Evolutionary conservation across 495 filamentous ascomycete genomes (phyloP).

Genomic region (Annulohypoxylon bovei): DNA sequence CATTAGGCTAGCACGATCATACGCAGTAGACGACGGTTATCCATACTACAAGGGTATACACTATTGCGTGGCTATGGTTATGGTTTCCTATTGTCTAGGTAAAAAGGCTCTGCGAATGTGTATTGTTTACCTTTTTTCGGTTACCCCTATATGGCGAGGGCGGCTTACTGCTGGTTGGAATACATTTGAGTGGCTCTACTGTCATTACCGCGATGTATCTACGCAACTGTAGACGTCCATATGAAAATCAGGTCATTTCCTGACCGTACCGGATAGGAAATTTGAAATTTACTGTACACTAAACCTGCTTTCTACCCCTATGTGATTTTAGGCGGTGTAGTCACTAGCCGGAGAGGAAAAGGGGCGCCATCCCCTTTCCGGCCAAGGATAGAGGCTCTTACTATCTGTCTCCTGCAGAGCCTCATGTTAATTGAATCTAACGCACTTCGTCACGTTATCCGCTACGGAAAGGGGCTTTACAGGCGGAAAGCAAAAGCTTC

Average conservation of each 20-base stretch:
- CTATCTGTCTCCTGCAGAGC: neutral
- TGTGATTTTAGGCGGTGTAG: neutral
- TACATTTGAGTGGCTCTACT: constrained; percentile 24
- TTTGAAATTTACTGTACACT: neutral
- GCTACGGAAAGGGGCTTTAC: constrained; percentile 1
- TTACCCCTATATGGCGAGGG: constrained; percentile 12
- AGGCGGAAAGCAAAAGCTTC: neutral
- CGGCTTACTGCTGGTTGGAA: constrained; percentile 9
- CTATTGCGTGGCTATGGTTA: constrained; percentile 4
- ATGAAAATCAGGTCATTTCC: constrained; percentile 21
- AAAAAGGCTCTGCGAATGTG: neutral
- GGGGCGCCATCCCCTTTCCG: neutral
- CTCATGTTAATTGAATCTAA: neutral
- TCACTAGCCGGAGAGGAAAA: neutral
- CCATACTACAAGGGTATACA: neutral
- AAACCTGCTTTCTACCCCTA: neutral
- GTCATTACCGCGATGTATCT: constrained; percentile 40
- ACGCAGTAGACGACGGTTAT: neutral
- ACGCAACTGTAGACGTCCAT: constrained; percentile 33
- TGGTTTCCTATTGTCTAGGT: constrained; percentile 8
- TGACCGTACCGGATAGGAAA: constrained; percentile 5
- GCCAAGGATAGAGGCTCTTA: neutral
- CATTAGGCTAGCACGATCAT: constrained; percentile 5
- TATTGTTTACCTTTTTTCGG: constrained; percentile 11
- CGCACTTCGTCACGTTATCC: neutral